A percentile compares a stretch with the other conserved stretches of the same genome.
These are phyloP conservation scores for Fraxinus angustifolia DNA, from an alignment of 305 asterid genomes.

Conservation along the genomic window DNA sequence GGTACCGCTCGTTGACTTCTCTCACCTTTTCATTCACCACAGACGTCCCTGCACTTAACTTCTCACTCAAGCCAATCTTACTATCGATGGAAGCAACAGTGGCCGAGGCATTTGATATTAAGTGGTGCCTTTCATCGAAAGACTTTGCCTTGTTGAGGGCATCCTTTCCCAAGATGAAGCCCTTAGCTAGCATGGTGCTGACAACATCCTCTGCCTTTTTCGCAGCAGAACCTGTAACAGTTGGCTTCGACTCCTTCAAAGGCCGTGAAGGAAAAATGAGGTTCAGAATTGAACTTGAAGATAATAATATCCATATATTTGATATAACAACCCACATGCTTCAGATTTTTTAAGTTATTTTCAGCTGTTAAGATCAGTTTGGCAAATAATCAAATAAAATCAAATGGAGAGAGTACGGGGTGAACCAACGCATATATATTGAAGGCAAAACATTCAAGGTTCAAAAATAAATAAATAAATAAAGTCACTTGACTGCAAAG, in stretches of 20 bases:
- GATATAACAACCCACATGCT: background rate
- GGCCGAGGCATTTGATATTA: conserved; percentile 44
- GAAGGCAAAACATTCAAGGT: background rate
- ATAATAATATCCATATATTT: background rate
- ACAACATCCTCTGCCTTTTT: conserved; percentile 54
- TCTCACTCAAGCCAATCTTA: conserved; percentile 49
- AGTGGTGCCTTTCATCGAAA: conserved; percentile 48
- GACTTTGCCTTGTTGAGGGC: conserved; percentile 50
- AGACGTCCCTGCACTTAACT: conserved; percentile 46
- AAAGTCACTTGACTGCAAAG: background rate
- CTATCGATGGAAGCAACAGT: conserved; percentile 47
- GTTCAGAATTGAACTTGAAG: background rate
- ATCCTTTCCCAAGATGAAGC: conserved; percentile 54
- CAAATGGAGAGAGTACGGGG: background rate
- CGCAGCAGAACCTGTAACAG: conserved; percentile 22
- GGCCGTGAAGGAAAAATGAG: background rate
- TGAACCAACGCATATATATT: background rate
- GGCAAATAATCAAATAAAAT: background rate
- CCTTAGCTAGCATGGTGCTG: conserved; percentile 57
- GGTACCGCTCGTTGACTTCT: conserved; percentile 44
- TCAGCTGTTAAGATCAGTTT: background rate
- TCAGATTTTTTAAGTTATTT: background rate
- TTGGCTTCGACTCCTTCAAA: conserved; percentile 27
- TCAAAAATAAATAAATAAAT: too few species aligned
- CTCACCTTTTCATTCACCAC: conserved; percentile 45